Evolutionary conservation across 176 grass and related monocot genomes (phyloP).

Genomic region (Ensete glaucum): DNA sequence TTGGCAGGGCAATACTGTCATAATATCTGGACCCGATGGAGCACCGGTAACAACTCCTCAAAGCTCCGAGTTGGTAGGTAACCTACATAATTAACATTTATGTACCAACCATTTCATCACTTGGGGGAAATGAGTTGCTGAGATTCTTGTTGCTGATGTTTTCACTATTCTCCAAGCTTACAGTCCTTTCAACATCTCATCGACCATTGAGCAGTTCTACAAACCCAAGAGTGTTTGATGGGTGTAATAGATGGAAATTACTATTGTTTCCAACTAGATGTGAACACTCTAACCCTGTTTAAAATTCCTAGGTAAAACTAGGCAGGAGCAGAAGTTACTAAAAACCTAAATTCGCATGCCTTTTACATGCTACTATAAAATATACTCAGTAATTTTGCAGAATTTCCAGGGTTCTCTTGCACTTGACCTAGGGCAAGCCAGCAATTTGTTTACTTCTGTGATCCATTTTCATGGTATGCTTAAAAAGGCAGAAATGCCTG

Average conservation of each 20-base stretch:
- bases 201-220: background rate
- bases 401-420: no score
- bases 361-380: no score
- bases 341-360: no score
- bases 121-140: background rate
- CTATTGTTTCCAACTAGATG: background rate
- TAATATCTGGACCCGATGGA: slow-evolving; percentile 77
- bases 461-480: no score
- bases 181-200: background rate
- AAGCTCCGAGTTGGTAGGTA: slow-evolving; percentile 74
- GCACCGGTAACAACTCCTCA: slow-evolving; percentile 63
- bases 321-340: background rate
- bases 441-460: no score
- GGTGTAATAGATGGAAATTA: background rate
- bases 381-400: no score
- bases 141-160: background rate
- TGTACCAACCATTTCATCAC: background rate
- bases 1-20: slow-evolving; percentile 66
- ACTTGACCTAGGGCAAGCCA: no score
- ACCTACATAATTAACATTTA: slow-evolving; percentile 7
- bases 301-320: background rate
- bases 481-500: no score
- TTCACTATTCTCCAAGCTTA: background rate
- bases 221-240: background rate
- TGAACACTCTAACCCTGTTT: background rate